Conservation (phyloP, 768 basidiomycete species). For the Hygrophoropsis aurantiaca region DNA sequence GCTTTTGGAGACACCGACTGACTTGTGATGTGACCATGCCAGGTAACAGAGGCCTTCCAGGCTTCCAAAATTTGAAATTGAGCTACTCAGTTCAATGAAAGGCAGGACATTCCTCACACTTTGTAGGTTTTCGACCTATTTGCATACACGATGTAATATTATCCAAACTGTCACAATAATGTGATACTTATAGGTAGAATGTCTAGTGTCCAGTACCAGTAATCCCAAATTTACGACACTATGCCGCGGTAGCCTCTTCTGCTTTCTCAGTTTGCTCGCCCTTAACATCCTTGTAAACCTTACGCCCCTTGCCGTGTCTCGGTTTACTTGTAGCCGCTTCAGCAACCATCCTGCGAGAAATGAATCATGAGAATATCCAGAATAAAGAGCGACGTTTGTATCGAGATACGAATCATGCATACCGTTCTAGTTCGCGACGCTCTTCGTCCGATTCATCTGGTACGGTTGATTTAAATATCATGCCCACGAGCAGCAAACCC, state of each 20-base stretch:
- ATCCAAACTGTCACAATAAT: too few relatives aligned
- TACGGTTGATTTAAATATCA: conserved; percentile 79
- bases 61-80: not conserved
- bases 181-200: too few relatives aligned
- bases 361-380: not conserved
- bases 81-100: too few relatives aligned
- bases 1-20: not conserved
- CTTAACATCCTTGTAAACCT: conserved; percentile 34
- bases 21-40: not conserved
- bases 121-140: too few relatives aligned
- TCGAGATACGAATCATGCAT: conserved; percentile 23
- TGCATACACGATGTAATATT: too few relatives aligned
- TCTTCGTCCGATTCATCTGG: conserved; percentile 95
- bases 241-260: conserved; percentile 8
- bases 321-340: conserved; percentile 77
- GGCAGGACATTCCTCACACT: too few relatives aligned
- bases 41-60: conserved; percentile 19
- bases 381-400: not conserved
- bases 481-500: conserved; percentile 87
- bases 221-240: not conserved
- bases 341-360: conserved; percentile 74
- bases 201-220: too few relatives aligned
- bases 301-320: conserved; percentile 36
- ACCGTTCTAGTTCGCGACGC: conserved; percentile 92
- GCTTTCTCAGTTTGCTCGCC: conserved; percentile 23